Percentiles rank a stretch among this genome's conserved stretches.
phyloP scores from a whole-genome alignment of 345 rosid species.

The Hirschfeldia incana region DNA sequence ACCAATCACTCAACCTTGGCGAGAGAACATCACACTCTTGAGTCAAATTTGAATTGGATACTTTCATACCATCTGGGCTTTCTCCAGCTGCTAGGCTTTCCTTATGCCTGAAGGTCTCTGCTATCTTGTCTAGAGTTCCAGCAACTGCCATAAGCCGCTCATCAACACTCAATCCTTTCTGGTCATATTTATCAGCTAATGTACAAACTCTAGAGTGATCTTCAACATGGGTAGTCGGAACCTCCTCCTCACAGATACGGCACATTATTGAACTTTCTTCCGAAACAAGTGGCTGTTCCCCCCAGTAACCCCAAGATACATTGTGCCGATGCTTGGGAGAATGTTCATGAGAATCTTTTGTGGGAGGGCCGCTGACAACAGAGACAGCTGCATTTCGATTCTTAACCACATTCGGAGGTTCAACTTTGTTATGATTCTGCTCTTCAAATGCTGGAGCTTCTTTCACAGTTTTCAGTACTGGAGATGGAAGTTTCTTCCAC shows the following conservation, averaged over 20 bases:
- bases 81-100: conserved; percentile 66
- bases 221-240: conserved; percentile 83
- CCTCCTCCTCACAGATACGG: conserved; percentile 98
- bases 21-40: conserved; percentile 90
- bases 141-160: conserved; percentile 84
- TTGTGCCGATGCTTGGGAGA: conserved; percentile 83
- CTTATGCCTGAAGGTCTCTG: conserved; percentile 72
- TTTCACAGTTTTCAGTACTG: conserved; percentile 57
- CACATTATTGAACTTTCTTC: conserved; percentile 93
- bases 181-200: conserved; percentile 92
- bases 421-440: conserved; percentile 53
- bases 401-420: conserved; percentile 44
- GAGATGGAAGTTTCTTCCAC: conserved; percentile 91
- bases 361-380: conserved; percentile 51
- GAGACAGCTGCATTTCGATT: conserved; percentile 44
- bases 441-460: conserved; percentile 59
- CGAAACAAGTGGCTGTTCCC: conserved; percentile 62
- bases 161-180: conserved; percentile 75
- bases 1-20: conserved; percentile 97
- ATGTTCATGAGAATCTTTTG: conserved; percentile 64
- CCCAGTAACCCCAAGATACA: conserved; percentile 97
- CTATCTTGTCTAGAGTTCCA: conserved; percentile 91
- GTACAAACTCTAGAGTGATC: conserved; percentile 97
- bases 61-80: conserved; percentile 89
- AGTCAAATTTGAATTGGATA: conserved; percentile 81